A percentile compares a stretch with the other conserved stretches of the same genome.
Evolutionary conservation across 1,284 basidiomycete species (phyloP).

Genomic region (Phenoliferia sp.): DNA sequence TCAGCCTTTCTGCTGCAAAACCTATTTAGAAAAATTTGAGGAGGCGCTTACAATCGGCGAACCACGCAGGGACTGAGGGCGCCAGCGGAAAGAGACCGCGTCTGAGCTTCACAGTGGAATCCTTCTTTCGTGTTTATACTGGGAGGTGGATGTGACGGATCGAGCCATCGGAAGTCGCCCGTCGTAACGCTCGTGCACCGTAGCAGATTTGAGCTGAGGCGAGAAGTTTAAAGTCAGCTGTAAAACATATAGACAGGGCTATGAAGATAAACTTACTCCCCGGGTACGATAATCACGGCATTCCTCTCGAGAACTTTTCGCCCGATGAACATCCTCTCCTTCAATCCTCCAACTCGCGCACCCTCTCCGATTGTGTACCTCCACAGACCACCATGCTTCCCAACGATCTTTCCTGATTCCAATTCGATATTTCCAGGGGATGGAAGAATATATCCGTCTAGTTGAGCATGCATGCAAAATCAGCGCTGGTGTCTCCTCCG

Average conservation of each 20-base stretch:
- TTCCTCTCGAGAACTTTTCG: conserved; percentile 61
- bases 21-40: not conserved
- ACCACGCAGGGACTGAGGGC: conserved; percentile 50
- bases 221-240: not conserved
- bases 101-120: conserved; percentile 56
- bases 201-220: conserved; percentile 52
- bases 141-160: conserved; percentile 55
- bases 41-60: conserved; percentile 41
- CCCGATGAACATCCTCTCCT: conserved; percentile 66
- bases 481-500: too few relatives aligned
- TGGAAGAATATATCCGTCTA: conserved; percentile 74
- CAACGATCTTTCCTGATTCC: conserved; percentile 55
- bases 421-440: conserved; percentile 65
- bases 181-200: conserved; percentile 51
- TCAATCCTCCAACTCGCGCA: conserved; percentile 62
- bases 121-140: conserved; percentile 48
- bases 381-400: conserved; percentile 72
- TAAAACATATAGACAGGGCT: not conserved
- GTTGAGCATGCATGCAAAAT: too few relatives aligned
- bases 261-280: conserved; percentile 53
- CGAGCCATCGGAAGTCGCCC: conserved; percentile 68
- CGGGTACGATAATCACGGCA: conserved; percentile 68
- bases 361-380: conserved; percentile 82
- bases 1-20: too few relatives aligned
- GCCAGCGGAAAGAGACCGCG: conserved; percentile 64